A percentile compares a stretch with the other conserved stretches of the same genome.
These are phyloP conservation scores for Hirschioporus abietinus DNA, from an alignment of 768 basidiomycete genomes.

Conservation along the genomic window DNA sequence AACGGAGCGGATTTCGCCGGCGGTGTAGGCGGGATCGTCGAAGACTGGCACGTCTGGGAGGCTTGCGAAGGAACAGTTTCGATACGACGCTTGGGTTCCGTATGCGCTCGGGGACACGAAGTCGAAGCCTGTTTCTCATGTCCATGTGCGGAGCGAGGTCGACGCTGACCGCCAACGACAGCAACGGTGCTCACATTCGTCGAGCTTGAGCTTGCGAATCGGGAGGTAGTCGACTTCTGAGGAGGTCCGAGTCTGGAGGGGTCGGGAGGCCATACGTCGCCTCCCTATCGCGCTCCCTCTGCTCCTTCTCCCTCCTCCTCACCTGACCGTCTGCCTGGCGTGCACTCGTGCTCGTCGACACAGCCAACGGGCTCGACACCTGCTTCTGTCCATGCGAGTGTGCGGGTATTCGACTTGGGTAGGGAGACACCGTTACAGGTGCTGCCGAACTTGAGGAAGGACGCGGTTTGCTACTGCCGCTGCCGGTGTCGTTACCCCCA, in stretches of 20 bases:
- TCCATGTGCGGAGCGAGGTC: not conserved
- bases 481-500: not conserved
- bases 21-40: not conserved
- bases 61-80: not conserved
- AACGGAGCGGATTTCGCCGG: not conserved
- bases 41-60: not conserved
- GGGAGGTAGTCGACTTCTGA: not conserved
- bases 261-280: conserved; percentile 19
- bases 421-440: not conserved
- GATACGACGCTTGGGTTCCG: not conserved
- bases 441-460: not conserved
- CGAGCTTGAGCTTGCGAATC: not conserved
- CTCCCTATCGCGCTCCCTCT: not conserved
- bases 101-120: not conserved
- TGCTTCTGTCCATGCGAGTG: not conserved
- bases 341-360: not conserved
- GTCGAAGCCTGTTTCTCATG: not conserved
- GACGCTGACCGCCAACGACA: not conserved
- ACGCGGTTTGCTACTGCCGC: not conserved
- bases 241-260: conserved; percentile 25
- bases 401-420: not conserved
- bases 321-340: not conserved
- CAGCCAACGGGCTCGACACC: not conserved
- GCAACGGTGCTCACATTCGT: too few species aligned
- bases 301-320: not conserved